Evolutionary conservation across 176 grass and related monocot species (phyloP), one percentile per base, ranked within the genome.

Genomic region (Elaeis guineensis): DNA sequence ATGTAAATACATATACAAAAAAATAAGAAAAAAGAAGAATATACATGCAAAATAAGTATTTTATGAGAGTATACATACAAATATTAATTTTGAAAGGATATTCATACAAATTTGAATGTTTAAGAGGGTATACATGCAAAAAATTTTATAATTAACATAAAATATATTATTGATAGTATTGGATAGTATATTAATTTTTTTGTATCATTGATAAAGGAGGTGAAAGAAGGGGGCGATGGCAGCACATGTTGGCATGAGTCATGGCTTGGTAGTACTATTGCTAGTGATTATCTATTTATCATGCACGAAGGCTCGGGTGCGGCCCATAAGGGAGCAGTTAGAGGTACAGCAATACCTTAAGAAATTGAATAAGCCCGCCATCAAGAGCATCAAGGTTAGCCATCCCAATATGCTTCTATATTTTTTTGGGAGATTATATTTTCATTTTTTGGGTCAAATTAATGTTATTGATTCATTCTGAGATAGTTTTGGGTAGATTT

Each of bases 301-400:
- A n/a, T 62, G 50, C 52, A 55, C 24, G 0, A 14, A 55, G 0
- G 55, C 35, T 16, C 35, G 59, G 49, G 29, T 57, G 59, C 54
- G 24, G 52, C 11, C 59, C 23, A 30, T 39, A 35, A 51, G 50
- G 30, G 71, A 78, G 20, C 58, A 80, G 7, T 48, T 29, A 17
- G 16, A 70, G 55, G 76, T 73, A 59, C 53, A 69, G 30, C 64
- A 23, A 35, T 69, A 77, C 55, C 76, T 89, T 59, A 67, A 19
- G 16, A 58, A 76, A 3, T 59, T 89, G 58, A 89, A 89, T 80
- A 89, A 80, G 60, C 26, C 60, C 25, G 55, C 85, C 1, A 6
- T 89, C 18, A 77, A 74, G 72, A 89, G 69, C 80, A 80, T 89
- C 57, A 51, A 77, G 80, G 85, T 89, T 3, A 3, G 2, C 11